Percentiles rank a stretch among this genome's conserved stretches.
Evolutionary conservation across 2,329 filamentous ascomycete species (phyloP).

Genomic region (Aspergillus proliferans): DNA sequence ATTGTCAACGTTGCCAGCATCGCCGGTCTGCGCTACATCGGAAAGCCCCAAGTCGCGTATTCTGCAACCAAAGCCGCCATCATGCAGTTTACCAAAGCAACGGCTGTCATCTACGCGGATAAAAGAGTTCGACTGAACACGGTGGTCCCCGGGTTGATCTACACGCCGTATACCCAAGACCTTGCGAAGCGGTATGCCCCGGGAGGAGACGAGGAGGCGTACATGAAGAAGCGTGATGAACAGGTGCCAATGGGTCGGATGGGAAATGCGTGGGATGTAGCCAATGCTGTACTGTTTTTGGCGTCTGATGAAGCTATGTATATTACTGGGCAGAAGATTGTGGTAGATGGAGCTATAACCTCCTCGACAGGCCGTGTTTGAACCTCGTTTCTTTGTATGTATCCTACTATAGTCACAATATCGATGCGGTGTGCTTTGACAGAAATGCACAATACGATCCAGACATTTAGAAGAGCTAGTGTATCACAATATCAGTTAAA

Average conservation of each 20-base stretch:
- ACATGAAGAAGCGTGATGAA: slow-evolving; percentile 16
- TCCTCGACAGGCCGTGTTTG: slow-evolving; percentile 14
- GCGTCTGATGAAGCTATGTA: slow-evolving; percentile 23
- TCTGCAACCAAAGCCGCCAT: slow-evolving; percentile 48
- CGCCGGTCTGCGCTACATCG: slow-evolving; percentile 48
- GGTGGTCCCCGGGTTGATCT: slow-evolving; percentile 52
- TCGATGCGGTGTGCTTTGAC: background rate
- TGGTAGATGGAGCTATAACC: slow-evolving; percentile 33
- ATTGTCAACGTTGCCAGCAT: slow-evolving; percentile 48
- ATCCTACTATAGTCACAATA: background rate
- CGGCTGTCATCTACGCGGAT: slow-evolving; percentile 39
- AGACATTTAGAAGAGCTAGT: background rate
- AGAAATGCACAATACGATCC: background rate
- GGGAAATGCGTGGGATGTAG: slow-evolving; percentile 30
- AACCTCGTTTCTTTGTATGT: background rate
- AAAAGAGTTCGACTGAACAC: slow-evolving; percentile 44
- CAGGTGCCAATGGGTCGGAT: slow-evolving; percentile 27
- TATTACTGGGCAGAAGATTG: slow-evolving; percentile 30
- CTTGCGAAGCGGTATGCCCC: slow-evolving; percentile 42
- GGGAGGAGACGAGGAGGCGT: slow-evolving; percentile 40
- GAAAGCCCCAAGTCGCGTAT: slow-evolving; percentile 51
- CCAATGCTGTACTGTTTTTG: slow-evolving; percentile 28
- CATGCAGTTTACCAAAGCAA: slow-evolving; percentile 46
- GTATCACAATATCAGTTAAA: background rate
- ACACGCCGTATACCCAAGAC: slow-evolving; percentile 47